A percentile compares a stretch with the other conserved stretches of the same genome.
These are phyloP conservation scores for Teunomyces aglyptinius DNA, from an alignment of 805 yeast species.

Conservation along the genomic window DNA sequence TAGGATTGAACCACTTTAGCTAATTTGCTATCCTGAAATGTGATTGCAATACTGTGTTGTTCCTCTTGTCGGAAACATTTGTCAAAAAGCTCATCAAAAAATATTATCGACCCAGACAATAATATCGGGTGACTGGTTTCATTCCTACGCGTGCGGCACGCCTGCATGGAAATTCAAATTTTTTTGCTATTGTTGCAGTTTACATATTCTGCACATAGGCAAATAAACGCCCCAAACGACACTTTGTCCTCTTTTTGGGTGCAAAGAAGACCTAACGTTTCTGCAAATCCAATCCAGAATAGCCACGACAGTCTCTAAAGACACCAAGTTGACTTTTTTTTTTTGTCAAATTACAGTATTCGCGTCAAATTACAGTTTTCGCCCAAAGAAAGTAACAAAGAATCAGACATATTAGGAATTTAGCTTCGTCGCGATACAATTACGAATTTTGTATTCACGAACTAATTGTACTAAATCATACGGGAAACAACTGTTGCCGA, in stretches of 20 bases:
- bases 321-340: neutral
- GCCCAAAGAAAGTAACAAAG: neutral
- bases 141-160: neutral
- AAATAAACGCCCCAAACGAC: neutral
- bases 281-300: neutral
- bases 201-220: neutral
- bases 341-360: neutral
- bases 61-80: neutral
- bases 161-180: conserved; percentile 2
- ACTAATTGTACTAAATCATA: neutral
- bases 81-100: neutral
- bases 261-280: conserved; percentile 4
- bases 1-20: too few species aligned
- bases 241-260: neutral
- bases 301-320: neutral
- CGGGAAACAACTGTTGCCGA: neutral
- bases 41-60: neutral
- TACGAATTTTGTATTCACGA: neutral
- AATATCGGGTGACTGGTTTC: neutral
- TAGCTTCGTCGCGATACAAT: neutral
- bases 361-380: neutral
- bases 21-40: too few species aligned
- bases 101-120: neutral
- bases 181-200: neutral
- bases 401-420: neutral